Evolutionary conservation across 768 basidiomycete genomes (phyloP).

Genomic region (Panaeolus cyanescens): DNA sequence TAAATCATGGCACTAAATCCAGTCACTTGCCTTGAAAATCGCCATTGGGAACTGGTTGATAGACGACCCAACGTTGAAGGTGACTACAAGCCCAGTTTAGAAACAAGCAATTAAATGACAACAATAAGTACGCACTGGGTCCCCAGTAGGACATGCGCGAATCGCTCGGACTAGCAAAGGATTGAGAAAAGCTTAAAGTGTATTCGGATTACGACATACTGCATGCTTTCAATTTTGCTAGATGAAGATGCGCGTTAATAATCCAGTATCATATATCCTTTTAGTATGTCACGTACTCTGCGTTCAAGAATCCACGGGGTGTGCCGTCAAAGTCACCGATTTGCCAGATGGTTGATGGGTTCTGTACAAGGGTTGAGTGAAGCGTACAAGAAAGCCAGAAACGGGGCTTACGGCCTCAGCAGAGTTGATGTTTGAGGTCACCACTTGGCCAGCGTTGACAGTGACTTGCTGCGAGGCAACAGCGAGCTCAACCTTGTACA

Average conservation of each 20-base stretch:
- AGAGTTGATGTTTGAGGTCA: conserved; percentile 31
- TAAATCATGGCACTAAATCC: neutral
- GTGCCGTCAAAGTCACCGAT: conserved; percentile 40
- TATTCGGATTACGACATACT: conserved; percentile 20
- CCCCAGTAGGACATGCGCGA: conserved; percentile 34
- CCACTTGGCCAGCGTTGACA: conserved; percentile 25
- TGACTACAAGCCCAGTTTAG: conserved; percentile 16
- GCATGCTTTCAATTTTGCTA: conserved; percentile 37
- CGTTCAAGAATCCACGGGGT: conserved; percentile 37
- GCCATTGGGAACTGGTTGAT: conserved; percentile 34
- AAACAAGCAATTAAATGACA: neutral
- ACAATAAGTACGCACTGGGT: conserved; percentile 19
- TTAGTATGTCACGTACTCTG: conserved; percentile 26
- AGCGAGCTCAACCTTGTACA: conserved; percentile 39
- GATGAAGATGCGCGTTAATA: neutral
- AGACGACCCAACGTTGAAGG: conserved; percentile 30
- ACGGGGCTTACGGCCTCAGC: conserved; percentile 24
- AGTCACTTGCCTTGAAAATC: conserved; percentile 29
- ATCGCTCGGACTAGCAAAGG: conserved; percentile 31
- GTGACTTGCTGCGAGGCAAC: conserved; percentile 26
- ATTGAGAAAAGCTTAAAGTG: neutral
- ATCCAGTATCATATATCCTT: neutral
- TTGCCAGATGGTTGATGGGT: conserved; percentile 32
- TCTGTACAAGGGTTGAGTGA: conserved; percentile 20
- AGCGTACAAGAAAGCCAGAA: too few species aligned